phyloP scores from a whole-genome alignment of 1,284 basidiomycete species.

The Ganoderma boninense region DNA sequence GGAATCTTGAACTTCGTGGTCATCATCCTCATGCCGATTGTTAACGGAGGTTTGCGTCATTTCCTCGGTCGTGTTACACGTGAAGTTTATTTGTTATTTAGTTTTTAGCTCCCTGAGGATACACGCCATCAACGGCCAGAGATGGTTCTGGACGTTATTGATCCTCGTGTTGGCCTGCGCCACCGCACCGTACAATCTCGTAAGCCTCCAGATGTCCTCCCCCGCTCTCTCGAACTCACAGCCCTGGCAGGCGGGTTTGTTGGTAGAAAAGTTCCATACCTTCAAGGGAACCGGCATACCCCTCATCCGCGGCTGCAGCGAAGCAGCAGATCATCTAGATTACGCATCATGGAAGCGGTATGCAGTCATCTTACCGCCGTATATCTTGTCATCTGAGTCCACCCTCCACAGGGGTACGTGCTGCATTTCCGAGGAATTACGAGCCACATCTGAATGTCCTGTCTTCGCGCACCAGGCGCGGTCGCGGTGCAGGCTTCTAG shows the following conservation, averaged over 20 bases:
- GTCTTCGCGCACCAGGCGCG: not conserved
- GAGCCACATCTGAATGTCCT: not conserved
- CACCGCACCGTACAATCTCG: conserved; percentile 13
- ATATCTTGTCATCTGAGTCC: not conserved
- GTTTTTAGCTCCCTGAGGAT: conserved; percentile 24
- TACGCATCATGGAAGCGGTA: not conserved
- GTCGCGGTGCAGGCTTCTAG: not conserved
- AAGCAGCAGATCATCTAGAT: not conserved
- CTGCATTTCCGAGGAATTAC: no score
- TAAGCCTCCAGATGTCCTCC: not conserved
- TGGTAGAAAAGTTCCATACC: not conserved
- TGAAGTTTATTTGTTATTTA: not conserved
- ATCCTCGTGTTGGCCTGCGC: conserved; percentile 9
- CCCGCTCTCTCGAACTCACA: not conserved
- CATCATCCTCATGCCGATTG: not conserved
- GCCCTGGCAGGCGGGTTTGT: not conserved
- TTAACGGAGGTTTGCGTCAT: not conserved
- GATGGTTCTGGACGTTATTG: conserved; percentile 27
- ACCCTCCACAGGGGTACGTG: not conserved
- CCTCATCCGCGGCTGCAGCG: not conserved
- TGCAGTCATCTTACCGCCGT: not conserved
- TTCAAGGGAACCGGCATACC: not conserved
- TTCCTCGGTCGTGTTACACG: no score
- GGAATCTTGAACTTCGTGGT: not conserved
- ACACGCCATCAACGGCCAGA: conserved; percentile 22